phyloP scores from a whole-genome alignment of 2,329 filamentous ascomycete species.

The Aspergillus candidus region DNA sequence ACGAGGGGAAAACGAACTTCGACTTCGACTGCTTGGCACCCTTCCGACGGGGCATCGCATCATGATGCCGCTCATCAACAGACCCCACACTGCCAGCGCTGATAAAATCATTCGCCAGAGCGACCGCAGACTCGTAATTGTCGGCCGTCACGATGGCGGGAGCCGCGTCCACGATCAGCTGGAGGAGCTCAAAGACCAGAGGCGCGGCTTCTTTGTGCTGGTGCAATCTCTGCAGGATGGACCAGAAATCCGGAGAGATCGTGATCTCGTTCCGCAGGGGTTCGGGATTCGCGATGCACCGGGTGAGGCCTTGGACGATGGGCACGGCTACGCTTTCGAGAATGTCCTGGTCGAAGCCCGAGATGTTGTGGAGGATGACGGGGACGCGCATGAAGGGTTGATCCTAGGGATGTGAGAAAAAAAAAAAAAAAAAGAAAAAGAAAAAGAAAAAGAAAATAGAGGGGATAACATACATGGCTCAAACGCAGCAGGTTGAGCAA shows the following conservation, averaged over 20 bases:
- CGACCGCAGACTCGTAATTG: constrained; percentile 86
- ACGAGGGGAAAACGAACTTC: constrained; percentile 43
- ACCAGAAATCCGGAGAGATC: constrained; percentile 96
- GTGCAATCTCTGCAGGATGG: constrained; percentile 71
- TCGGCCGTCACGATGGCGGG: constrained; percentile 83
- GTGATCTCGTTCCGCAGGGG: constrained; percentile 86
- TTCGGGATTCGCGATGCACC: constrained; percentile 71
- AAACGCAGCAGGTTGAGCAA: constrained; percentile 72
- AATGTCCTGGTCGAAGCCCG: constrained; percentile 72
- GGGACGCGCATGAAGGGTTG: constrained; percentile 88
- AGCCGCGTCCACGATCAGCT: constrained; percentile 64
- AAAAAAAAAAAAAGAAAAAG: too few relatives aligned
- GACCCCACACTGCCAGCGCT: constrained; percentile 70
- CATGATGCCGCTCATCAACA: constrained; percentile 61
- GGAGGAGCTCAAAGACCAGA: constrained; percentile 80
- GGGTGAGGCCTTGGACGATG: constrained; percentile 69
- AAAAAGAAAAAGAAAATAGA: too few relatives aligned
- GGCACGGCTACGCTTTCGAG: constrained; percentile 70
- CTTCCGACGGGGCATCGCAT: constrained; percentile 50
- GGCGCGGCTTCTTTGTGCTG: constrained; percentile 63
- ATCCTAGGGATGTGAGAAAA: constrained; percentile 50
- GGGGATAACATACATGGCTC: constrained; percentile 63
- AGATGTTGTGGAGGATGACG: constrained; percentile 84
- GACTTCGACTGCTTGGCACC: constrained; percentile 47
- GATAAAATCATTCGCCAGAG: constrained; percentile 82